Conservation (phyloP, 805 yeast genomes). For the Pichia membranifaciens region DNA sequence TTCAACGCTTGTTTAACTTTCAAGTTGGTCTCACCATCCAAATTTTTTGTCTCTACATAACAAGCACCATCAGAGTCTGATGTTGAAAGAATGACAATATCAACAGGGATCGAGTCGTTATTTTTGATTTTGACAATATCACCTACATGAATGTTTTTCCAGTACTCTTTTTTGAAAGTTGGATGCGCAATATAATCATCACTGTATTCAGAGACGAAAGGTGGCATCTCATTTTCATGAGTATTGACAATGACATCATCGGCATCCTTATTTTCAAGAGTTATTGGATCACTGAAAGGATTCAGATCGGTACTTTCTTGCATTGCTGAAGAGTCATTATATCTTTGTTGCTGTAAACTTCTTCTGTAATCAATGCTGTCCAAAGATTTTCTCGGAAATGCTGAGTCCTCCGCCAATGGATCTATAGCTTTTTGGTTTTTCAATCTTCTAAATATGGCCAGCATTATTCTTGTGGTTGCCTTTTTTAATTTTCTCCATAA, state of each 20-base stretch:
- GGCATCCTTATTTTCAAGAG: slow-evolving; percentile 14
- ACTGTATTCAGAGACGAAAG: slow-evolving; percentile 26
- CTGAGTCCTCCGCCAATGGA: slow-evolving; percentile 23
- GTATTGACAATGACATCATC: slow-evolving; percentile 4
- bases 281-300: slow-evolving; percentile 26
- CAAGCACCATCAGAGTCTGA: slow-evolving; percentile 64
- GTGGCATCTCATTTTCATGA: slow-evolving; percentile 17
- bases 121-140: slow-evolving; percentile 62
- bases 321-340: slow-evolving; percentile 10
- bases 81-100: slow-evolving; percentile 58
- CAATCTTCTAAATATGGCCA: slow-evolving; percentile 17
- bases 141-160: slow-evolving; percentile 76
- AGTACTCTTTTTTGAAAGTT: slow-evolving; percentile 39
- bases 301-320: slow-evolving; percentile 16
- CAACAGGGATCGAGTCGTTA: slow-evolving; percentile 77
- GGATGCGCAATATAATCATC: slow-evolving; percentile 17
- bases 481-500: slow-evolving; percentile 69
- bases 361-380: slow-evolving; percentile 32
- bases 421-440: slow-evolving; percentile 22
- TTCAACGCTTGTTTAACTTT: slow-evolving; percentile 72
- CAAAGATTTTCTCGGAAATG: slow-evolving; percentile 22
- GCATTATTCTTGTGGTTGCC: slow-evolving; percentile 18
- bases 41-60: slow-evolving; percentile 73
- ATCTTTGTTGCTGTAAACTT: slow-evolving; percentile 20
- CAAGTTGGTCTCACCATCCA: slow-evolving; percentile 77